Base-by-base conservation (phyloP, 805 yeast genomes). In the Candida tammaniensis region DNA sequence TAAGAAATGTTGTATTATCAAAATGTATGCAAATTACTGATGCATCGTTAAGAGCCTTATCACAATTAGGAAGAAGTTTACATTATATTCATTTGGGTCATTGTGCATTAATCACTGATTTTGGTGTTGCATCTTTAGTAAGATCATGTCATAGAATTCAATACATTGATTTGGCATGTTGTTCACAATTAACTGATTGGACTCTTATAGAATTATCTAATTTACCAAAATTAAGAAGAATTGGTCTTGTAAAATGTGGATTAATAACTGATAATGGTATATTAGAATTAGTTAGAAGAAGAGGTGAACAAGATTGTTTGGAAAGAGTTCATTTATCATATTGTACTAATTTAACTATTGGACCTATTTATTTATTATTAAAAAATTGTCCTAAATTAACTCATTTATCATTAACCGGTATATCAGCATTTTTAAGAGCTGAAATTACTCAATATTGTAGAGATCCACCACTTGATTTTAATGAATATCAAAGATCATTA, bases 21-120 rank as follows among this genome's bases (percentile, higher is more conserved):
- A 93, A 93, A 59, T 93, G 98, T 66, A 68, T 80, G 52, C 80
- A 80, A 51, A 78, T 91, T 18, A 86, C 97, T 1, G 97, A 91
- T 64, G 72, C 80, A 1, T 79, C 94, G 3, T 63, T 91, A 26
- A 68, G 78, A 33, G 77, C 86, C 12, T 68, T 93, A 42, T 74
- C 94, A 5, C 71, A 70, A 19, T 68, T 93, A 39, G 95, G 91
- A 4, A 76, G 83, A 50, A 80, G 81, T 46, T 68, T 91, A 46
- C 96, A 88, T 52, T 87, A 88, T 48, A 72, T 93, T 32, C 98
- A 93, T 62, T 72, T 91, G 41, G 98, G 98, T 12, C 98, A 91
- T 63, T 93, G 98, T 64, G 74, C 80, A 29, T 78, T 83, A 51
- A 84, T 91, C 38, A 91, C 97, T 1, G 98, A 91, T 61, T 74